Base-by-base conservation (phyloP, 441 rosid species). In the Pelargonium citronellum region DNA sequence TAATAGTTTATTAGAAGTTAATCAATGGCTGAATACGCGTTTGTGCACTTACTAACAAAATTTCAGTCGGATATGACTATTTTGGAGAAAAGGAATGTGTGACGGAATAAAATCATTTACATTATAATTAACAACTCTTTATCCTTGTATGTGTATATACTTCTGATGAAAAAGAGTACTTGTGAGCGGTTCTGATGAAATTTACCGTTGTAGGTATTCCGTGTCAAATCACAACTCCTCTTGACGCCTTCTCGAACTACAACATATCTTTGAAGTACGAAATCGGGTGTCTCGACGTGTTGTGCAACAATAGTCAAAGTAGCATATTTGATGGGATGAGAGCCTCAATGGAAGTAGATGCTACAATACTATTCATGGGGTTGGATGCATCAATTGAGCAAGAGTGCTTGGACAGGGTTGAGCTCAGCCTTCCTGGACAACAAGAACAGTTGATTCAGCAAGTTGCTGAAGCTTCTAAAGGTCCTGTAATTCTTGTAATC, bases 401-500 rank as follows among this genome's bases (percentile, higher is more conserved):
- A 1, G 87, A 86, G 76, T 34, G 78, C 46, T 46, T 72, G 51
- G 89, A 86, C 75, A 77, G 85, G 34, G 74, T 55, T 1, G 72
- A 76, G 24, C 79, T 86, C 4, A 66, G 76, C 2, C 79, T 86
- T 41, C 89, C 87, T 0, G 86, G 89, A 9, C 79, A 22, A 24
- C 86, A 82, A 63, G 69, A 39, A 7, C 75, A 82, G 49, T 73
- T 86, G 13, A 76, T 86, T 17, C 61, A 64, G n/a, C 83, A 79
- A 55, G 83, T 80, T 37, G 53, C 79, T 0, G 44, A 64, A 57
- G 79, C 58, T 15, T 71, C 86, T 7, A 78, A 68, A 62, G 80
- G 85, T 19, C 83, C 84, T 0, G 79, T 84, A 22, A 24, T 82
- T 67, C 74, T 86, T 62, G 88, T 86, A 13, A 72, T 86, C 62